Evolutionary conservation across 495 filamentous ascomycete genomes (phyloP).

Genomic region (Penicillium riverlandense): DNA sequence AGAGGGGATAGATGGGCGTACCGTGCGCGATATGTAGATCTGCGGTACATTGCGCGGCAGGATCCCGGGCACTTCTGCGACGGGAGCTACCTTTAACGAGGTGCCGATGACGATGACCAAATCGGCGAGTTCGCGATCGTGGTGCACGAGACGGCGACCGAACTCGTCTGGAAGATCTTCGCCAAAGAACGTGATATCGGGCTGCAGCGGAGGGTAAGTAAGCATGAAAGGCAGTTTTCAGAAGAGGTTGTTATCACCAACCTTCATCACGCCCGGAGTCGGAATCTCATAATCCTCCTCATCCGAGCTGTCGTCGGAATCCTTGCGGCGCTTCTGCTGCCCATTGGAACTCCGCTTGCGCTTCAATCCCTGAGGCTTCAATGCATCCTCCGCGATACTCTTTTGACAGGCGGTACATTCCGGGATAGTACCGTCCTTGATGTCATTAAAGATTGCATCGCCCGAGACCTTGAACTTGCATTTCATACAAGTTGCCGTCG

Average conservation of each 20-base stretch:
- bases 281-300: slow-evolving; percentile 67
- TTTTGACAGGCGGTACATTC: slow-evolving; percentile 43
- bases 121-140: slow-evolving; percentile 74
- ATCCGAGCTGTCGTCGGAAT: slow-evolving; percentile 56
- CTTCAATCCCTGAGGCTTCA: slow-evolving; percentile 50
- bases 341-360: slow-evolving; percentile 67
- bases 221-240: neutral
- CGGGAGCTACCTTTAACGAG: slow-evolving; percentile 91
- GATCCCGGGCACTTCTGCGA: slow-evolving; percentile 81
- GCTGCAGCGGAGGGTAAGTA: slow-evolving; percentile 28
- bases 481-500: slow-evolving; percentile 82
- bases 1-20: slow-evolving; percentile 20
- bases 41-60: slow-evolving; percentile 76
- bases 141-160: slow-evolving; percentile 66
- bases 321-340: slow-evolving; percentile 43
- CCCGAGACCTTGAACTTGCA: slow-evolving; percentile 72
- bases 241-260: slow-evolving; percentile 12
- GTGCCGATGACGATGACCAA: slow-evolving; percentile 97
- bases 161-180: slow-evolving; percentile 73
- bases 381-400: slow-evolving; percentile 30
- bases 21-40: slow-evolving; percentile 85
- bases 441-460: slow-evolving; percentile 67
- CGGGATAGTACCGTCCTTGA: slow-evolving; percentile 63
- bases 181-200: slow-evolving; percentile 93
- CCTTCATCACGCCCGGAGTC: slow-evolving; percentile 86